Base-by-base conservation (phyloP, 108 stramenopile species). In the Pelagomonas calceolata region DNA sequence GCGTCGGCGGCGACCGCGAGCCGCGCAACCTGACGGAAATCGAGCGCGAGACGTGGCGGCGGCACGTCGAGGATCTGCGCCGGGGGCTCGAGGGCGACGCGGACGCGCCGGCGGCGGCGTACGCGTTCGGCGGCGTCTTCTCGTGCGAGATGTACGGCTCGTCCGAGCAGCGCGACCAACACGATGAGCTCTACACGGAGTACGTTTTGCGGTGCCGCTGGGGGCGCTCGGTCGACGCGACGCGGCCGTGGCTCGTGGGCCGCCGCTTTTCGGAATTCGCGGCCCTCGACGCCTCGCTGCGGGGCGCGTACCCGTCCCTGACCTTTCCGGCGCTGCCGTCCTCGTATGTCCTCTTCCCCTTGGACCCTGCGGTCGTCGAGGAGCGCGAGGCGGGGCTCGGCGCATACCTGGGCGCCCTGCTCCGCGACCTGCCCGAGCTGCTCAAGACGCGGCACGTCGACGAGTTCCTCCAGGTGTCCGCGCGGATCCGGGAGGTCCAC, bases 181-280 rank as follows among this genome's bases (percentile, higher is more conserved):
- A 18, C 21, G 73, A 67, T 4, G 66, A 74, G 35, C 16, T 5
- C 34, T 74, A 74, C 51, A 74, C 73, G 35, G 73, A 74, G 67
- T 74, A 74, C 51, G 15, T 74, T 26, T 5, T 74, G 67, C 37
- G 73, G 4, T 74, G 73, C 67, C 73, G 68, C 36, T 74, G 73
- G 73, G 73, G 73, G 26, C 3, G 14, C 14, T 21, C 67, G 1
- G 9, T 68, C 31, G 73, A 68, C 4, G 36, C 66, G 31, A 14
- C 68, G 73, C n/a, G 68, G 67, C 73, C 73, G 14, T 74, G 73
- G 73, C 43, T 74, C 26, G 73, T 74, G 32, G 73, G 67, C 29
- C 67, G 66, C 15, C 73, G 73, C 15, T 74, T 66, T 33, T 34
- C 36, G 26, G 73, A 74, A 32, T 74, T 74, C 39, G 73, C 34